Evolutionary conservation across 2,329 filamentous ascomycete species (phyloP).

Genomic region (Gaeumannomyces sp.): DNA sequence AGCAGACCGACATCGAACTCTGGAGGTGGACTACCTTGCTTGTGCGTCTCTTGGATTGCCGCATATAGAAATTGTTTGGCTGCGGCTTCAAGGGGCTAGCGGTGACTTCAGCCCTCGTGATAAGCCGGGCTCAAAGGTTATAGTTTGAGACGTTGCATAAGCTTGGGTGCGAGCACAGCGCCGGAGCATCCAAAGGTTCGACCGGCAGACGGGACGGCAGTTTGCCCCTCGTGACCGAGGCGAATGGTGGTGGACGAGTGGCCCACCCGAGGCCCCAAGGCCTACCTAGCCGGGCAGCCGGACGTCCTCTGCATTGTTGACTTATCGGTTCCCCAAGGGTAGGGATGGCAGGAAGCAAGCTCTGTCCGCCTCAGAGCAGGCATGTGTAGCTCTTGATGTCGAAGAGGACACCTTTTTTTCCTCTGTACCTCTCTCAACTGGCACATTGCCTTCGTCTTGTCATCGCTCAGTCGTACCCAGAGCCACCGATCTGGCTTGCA

Average conservation of each 20-base stretch:
- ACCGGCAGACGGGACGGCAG: not conserved
- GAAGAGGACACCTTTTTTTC: not conserved
- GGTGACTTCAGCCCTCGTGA: not conserved
- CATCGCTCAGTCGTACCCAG: slow-evolving; percentile 43
- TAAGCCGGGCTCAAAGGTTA: not conserved
- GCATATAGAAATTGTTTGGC: not conserved
- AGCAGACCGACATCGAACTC: not conserved
- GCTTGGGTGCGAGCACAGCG: not conserved
- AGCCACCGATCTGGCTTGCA: slow-evolving; percentile 79
- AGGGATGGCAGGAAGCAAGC: not conserved
- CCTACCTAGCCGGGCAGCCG: not conserved
- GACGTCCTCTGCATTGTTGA: not conserved
- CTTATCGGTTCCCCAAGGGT: not conserved
- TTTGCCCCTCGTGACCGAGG: not conserved
- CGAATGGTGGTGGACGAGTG: not conserved
- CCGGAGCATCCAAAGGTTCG: not conserved
- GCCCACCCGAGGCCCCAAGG: not conserved
- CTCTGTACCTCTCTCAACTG: not conserved
- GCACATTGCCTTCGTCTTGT: not conserved
- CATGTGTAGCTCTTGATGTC: not conserved
- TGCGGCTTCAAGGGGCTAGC: not conserved
- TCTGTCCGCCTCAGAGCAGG: not conserved
- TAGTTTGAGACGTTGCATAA: not conserved
- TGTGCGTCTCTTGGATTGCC: not conserved
- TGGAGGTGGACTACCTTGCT: not conserved